These are phyloP conservation scores for Penicillium psychrosexuale DNA, from an alignment of 2,329 filamentous ascomycete genomes.

Conservation along the genomic window DNA sequence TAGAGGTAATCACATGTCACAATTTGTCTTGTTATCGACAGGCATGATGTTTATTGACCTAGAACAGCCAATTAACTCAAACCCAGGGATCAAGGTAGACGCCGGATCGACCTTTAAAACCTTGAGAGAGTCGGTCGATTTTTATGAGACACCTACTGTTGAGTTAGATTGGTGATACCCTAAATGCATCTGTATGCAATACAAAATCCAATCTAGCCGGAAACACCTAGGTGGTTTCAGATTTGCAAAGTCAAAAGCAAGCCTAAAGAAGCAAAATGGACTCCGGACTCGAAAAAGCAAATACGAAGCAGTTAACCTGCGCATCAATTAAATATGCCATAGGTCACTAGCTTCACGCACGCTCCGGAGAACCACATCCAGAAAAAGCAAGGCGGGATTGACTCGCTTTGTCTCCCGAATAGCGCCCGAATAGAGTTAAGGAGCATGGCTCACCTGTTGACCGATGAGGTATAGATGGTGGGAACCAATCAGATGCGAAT, in stretches of 20 bases:
- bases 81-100: not conserved
- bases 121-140: not conserved
- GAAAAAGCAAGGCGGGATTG: conserved; percentile 8
- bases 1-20: conserved; percentile 3
- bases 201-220: not conserved
- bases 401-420: conserved; percentile 9
- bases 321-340: not conserved
- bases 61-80: not conserved
- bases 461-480: not conserved
- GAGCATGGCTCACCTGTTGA: conserved; percentile 5
- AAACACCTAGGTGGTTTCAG: not conserved
- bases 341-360: conserved; percentile 5
- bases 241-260: conserved; percentile 5
- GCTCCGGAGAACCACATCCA: conserved; percentile 6
- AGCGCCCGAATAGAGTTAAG: conserved; percentile 5
- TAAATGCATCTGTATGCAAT: conserved; percentile 4
- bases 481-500: not conserved
- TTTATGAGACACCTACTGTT: not conserved
- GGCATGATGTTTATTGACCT: not conserved
- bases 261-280: not conserved
- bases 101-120: not conserved
- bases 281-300: not conserved
- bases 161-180: conserved; percentile 6
- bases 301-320: not conserved
- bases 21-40: not conserved